Conservation (phyloP, 305 asterid species). For the Plantago rigida region DNA sequence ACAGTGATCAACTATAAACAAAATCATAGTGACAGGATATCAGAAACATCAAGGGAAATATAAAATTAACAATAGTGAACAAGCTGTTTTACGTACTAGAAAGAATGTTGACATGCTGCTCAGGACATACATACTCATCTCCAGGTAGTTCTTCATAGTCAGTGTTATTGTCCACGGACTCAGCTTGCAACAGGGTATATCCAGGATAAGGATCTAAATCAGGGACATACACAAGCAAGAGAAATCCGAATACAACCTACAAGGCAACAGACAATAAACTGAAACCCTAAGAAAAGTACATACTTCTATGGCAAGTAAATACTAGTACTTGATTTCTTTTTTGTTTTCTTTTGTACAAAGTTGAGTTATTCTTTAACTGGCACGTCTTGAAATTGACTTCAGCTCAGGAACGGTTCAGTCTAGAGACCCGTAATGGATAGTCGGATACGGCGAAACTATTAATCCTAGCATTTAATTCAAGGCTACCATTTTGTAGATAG, state of each 20-base stretch:
- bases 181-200: conserved; percentile 52
- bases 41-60: neutral
- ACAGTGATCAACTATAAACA: too few species aligned
- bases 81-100: conserved; percentile 45
- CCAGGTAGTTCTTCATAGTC: conserved; percentile 85
- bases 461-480: neutral
- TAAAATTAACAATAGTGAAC: neutral
- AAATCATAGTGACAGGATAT: too few species aligned
- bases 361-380: too few species aligned
- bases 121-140: conserved; percentile 85
- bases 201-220: conserved; percentile 76
- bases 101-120: conserved; percentile 63
- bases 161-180: conserved; percentile 43
- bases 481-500: conserved; percentile 18
- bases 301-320: neutral
- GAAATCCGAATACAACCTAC: conserved; percentile 73
- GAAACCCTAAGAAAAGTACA: conserved; percentile 12
- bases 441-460: too few species aligned
- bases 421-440: too few species aligned
- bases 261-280: conserved; percentile 25
- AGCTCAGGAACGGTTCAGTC: too few species aligned
- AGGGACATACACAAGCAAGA: conserved; percentile 68
- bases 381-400: too few species aligned
- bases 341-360: too few species aligned
- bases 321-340: neutral